These are phyloP conservation scores for Hericium coralloides DNA, from an alignment of 768 basidiomycete species.

Conservation along the genomic window DNA sequence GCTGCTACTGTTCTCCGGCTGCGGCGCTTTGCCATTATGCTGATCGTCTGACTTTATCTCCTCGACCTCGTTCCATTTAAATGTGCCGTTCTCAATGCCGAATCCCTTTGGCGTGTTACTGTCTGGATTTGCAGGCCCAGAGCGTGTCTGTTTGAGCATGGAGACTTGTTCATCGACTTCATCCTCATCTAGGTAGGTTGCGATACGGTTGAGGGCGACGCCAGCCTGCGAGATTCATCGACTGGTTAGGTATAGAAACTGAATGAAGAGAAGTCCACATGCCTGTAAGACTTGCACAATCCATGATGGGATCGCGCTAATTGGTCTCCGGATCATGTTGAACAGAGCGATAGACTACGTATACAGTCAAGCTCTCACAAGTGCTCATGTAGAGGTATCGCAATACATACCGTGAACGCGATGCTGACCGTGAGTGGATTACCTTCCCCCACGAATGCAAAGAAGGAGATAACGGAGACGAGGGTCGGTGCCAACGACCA, in stretches of 20 bases:
- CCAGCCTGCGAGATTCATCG: slow-evolving; percentile 21
- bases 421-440: slow-evolving; percentile 67
- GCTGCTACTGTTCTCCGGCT: neutral
- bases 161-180: slow-evolving; percentile 56
- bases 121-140: slow-evolving; percentile 14
- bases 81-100: slow-evolving; percentile 41
- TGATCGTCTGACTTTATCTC: slow-evolving; percentile 25
- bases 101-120: slow-evolving; percentile 26
- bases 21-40: slow-evolving; percentile 3
- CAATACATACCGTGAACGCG: slow-evolving; percentile 70
- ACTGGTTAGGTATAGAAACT: too few relatives aligned
- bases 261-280: too few relatives aligned
- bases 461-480: slow-evolving; percentile 76
- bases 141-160: slow-evolving; percentile 34
- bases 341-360: slow-evolving; percentile 69
- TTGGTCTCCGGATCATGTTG: slow-evolving; percentile 69
- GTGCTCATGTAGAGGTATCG: neutral
- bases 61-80: slow-evolving; percentile 49
- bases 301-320: slow-evolving; percentile 75
- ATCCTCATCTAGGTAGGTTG: slow-evolving; percentile 50
- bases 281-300: slow-evolving; percentile 56
- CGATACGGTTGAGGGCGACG: slow-evolving; percentile 53
- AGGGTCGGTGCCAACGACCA: slow-evolving; percentile 74
- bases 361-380: neutral
- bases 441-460: slow-evolving; percentile 60